Evolutionary conservation across 2,329 filamentous ascomycete genomes (phyloP).

Genomic region (Aureobasidium namibiae): DNA sequence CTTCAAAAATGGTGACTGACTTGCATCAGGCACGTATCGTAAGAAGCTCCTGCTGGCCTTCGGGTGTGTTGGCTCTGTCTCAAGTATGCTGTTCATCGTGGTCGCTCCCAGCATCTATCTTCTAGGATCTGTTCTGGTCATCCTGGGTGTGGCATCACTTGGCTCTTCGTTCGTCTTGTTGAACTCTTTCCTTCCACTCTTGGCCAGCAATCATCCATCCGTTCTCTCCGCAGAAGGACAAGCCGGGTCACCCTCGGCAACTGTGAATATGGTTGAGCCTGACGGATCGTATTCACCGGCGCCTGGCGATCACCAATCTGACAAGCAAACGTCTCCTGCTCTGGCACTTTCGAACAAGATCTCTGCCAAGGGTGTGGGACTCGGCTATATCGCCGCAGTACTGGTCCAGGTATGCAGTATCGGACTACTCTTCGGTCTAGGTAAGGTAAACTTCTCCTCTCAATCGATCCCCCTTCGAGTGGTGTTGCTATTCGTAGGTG

Average conservation of each 20-base stretch:
- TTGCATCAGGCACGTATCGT: conserved; percentile 50
- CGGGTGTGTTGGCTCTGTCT: conserved; percentile 66
- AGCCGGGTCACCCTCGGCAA: neutral
- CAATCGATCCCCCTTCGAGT: conserved; percentile 68
- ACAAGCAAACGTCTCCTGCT: conserved; percentile 45
- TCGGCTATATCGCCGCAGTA: conserved; percentile 78
- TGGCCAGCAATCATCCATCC: conserved; percentile 71
- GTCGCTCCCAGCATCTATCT: conserved; percentile 68
- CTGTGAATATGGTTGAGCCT: conserved; percentile 1
- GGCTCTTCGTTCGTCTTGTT: conserved; percentile 93
- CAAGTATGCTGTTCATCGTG: conserved; percentile 75
- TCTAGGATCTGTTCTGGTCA: conserved; percentile 68
- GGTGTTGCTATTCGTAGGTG: conserved; percentile 70
- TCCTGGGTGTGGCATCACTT: conserved; percentile 81
- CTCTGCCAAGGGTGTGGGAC: conserved; percentile 80
- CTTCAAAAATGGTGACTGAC: neutral
- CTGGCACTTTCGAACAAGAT: conserved; percentile 75
- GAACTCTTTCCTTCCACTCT: conserved; percentile 82
- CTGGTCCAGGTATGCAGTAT: conserved; percentile 74
- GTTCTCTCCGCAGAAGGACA: conserved; percentile 21
- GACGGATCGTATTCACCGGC: neutral
- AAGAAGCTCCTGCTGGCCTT: conserved; percentile 77
- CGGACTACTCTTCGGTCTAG: conserved; percentile 54
- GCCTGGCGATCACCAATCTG: neutral
- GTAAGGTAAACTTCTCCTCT: conserved; percentile 55